Conservation (phyloP, 257 asterid species). For the Ophiorrhiza pumila region DNA sequence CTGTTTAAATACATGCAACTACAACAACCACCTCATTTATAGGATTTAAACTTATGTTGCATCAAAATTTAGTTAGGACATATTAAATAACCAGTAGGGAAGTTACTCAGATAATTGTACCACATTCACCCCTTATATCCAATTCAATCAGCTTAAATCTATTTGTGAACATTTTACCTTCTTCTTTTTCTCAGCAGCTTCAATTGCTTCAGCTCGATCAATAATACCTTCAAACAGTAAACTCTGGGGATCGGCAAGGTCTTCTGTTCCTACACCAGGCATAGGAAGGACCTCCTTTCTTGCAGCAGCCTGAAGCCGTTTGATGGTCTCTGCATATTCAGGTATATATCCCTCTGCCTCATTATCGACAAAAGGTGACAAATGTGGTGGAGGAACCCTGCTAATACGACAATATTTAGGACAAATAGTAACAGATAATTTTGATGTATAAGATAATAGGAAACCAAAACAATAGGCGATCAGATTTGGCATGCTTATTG, state of each 20-base stretch:
- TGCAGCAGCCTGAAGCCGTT: slow-evolving; percentile 82
- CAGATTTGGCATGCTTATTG: background rate
- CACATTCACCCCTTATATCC: background rate
- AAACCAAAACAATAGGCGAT: background rate
- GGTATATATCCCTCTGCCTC: slow-evolving; percentile 98
- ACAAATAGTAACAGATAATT: background rate
- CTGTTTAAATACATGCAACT: background rate
- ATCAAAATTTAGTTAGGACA: background rate
- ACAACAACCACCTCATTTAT: background rate
- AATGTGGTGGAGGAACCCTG: slow-evolving; percentile 98
- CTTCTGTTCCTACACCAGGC: slow-evolving; percentile 84
- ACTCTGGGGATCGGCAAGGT: slow-evolving; percentile 74
- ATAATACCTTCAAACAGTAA: slow-evolving; percentile 52
- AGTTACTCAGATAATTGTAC: background rate
- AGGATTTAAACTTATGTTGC: background rate
- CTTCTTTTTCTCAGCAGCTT: slow-evolving; percentile 64
- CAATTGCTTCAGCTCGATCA: slow-evolving; percentile 82
- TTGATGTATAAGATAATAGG: background rate
- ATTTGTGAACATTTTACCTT: slow-evolving; percentile 41
- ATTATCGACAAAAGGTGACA: slow-evolving; percentile 96
- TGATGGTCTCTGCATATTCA: slow-evolving; percentile 89
- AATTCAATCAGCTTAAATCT: background rate
- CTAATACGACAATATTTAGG: slow-evolving; percentile 2
- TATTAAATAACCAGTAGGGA: background rate
- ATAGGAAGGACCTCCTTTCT: slow-evolving; percentile 82